phyloP scores from a whole-genome alignment of 129 eudicot genomes.

The Smallanthus sonchifolius region DNA sequence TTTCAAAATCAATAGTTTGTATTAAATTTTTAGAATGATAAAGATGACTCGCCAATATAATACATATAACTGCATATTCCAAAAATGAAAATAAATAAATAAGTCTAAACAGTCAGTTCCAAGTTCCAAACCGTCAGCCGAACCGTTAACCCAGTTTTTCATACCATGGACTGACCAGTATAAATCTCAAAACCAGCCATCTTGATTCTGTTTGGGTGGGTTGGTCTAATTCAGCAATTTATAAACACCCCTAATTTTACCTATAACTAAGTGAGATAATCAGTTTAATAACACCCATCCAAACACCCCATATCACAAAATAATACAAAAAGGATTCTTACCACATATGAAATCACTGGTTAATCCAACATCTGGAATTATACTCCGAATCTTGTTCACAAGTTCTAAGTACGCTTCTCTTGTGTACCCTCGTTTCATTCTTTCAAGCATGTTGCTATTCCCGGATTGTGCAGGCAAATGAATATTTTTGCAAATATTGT shows the following conservation, averaged over 20 bases:
- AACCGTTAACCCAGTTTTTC: not conserved
- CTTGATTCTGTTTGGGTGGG: not conserved
- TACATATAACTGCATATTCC: not conserved
- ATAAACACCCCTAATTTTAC: not conserved
- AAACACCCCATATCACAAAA: not conserved
- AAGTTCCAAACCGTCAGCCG: too few species aligned
- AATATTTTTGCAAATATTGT: conserved; percentile 84
- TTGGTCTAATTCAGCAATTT: not conserved
- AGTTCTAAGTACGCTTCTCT: conserved; percentile 95
- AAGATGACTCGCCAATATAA: not conserved
- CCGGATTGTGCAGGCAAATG: conserved; percentile 99
- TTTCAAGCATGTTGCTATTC: conserved; percentile 77
- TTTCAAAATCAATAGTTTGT: not conserved
- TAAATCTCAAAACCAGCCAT: not conserved
- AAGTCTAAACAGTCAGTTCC: not conserved
- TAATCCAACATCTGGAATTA: conserved; percentile 90
- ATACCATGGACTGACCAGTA: not conserved
- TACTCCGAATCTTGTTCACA: conserved; percentile 70
- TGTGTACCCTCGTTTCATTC: conserved; percentile 93
- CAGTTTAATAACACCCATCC: not conserved
- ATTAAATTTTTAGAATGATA: too few species aligned
- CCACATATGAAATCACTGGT: conserved; percentile 98
- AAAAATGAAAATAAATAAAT: not conserved
- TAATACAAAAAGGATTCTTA: conserved; percentile 33
- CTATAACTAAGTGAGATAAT: not conserved